These are phyloP conservation scores for Phialocephala sp. DNA, from an alignment of 2,329 filamentous ascomycete genomes.

Conservation along the genomic window DNA sequence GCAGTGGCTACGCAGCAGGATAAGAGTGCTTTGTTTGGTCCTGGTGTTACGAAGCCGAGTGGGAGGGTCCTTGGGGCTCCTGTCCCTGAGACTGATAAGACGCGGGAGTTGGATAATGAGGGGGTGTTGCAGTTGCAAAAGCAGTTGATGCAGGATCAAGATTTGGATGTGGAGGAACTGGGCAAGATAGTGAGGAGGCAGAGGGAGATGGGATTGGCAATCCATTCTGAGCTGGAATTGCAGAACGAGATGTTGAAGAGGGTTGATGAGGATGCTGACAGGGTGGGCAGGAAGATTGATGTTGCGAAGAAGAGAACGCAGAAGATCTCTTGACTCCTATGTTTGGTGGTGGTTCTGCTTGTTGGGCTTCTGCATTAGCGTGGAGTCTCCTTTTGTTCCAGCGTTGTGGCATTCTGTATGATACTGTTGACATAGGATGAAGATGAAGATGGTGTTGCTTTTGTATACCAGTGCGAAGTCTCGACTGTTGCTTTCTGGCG, in stretches of 20 bases:
- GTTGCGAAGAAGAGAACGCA: slow-evolving; percentile 75
- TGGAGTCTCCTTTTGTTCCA: slow-evolving; percentile 9
- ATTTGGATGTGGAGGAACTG: slow-evolving; percentile 72
- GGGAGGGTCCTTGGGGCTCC: slow-evolving; percentile 76
- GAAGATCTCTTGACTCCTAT: slow-evolving; percentile 55
- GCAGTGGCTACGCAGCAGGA: slow-evolving; percentile 41
- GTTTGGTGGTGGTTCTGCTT: slow-evolving; percentile 3
- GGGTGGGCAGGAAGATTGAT: slow-evolving; percentile 70
- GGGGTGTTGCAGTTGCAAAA: slow-evolving; percentile 77
- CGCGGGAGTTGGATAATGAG: slow-evolving; percentile 76
- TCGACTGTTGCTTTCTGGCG: background rate
- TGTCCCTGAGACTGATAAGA: slow-evolving; percentile 75
- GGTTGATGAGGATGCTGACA: slow-evolving; percentile 69
- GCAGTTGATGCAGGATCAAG: slow-evolving; percentile 76
- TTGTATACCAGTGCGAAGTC: background rate
- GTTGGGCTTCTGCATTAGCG: slow-evolving; percentile 6
- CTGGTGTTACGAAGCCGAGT: slow-evolving; percentile 46
- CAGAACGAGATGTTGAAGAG: slow-evolving; percentile 74
- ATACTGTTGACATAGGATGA: slow-evolving; percentile 7
- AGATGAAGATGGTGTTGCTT: background rate
- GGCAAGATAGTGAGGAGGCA: slow-evolving; percentile 73
- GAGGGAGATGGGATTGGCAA: slow-evolving; percentile 78
- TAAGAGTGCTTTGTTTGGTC: slow-evolving; percentile 56
- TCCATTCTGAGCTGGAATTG: slow-evolving; percentile 73
- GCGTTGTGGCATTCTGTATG: background rate